These are phyloP conservation scores for Ophiocordyceps camponoti-floridani DNA, from an alignment of 2,329 filamentous ascomycete species.

Conservation along the genomic window DNA sequence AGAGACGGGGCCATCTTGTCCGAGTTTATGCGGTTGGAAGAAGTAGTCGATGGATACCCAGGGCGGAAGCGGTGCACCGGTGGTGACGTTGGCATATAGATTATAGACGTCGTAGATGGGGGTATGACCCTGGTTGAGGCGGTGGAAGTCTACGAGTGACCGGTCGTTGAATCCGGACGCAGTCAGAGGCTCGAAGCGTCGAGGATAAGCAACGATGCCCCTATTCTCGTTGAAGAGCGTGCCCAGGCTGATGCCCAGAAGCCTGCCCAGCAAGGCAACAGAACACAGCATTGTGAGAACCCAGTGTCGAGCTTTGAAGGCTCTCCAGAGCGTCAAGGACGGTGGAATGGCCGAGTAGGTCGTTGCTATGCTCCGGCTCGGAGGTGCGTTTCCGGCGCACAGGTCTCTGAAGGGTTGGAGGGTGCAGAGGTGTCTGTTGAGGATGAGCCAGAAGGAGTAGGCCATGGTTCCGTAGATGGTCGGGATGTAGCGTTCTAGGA, in stretches of 20 bases:
- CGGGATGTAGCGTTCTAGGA: constrained; percentile 31
- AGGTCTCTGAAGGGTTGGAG: constrained; percentile 36
- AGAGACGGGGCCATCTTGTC: background rate
- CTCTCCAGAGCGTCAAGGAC: constrained; percentile 27
- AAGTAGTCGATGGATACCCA: constrained; percentile 28
- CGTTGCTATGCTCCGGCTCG: constrained; percentile 20
- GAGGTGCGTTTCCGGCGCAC: constrained; percentile 13
- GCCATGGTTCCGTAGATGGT: constrained; percentile 34
- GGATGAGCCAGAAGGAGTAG: constrained; percentile 36
- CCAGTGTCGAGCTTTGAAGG: constrained; percentile 24
- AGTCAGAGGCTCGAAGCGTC: constrained; percentile 4
- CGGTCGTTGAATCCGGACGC: constrained; percentile 7
- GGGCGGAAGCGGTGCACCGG: constrained; percentile 22
- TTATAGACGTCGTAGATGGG: background rate
- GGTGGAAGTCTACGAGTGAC: constrained; percentile 10
- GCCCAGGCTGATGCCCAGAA: constrained; percentile 32
- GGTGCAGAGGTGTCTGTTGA: constrained; percentile 34
- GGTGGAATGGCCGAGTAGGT: constrained; percentile 37
- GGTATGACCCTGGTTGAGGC: constrained; percentile 6
- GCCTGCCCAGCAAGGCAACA: constrained; percentile 29
- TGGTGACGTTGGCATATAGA: constrained; percentile 21
- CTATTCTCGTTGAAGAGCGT: constrained; percentile 27
- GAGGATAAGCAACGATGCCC: background rate
- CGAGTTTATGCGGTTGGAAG: constrained; percentile 25
- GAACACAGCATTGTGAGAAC: constrained; percentile 26